Evolutionary conservation across 768 basidiomycete genomes (phyloP).

Genomic region (Psilocybe cubensis): DNA sequence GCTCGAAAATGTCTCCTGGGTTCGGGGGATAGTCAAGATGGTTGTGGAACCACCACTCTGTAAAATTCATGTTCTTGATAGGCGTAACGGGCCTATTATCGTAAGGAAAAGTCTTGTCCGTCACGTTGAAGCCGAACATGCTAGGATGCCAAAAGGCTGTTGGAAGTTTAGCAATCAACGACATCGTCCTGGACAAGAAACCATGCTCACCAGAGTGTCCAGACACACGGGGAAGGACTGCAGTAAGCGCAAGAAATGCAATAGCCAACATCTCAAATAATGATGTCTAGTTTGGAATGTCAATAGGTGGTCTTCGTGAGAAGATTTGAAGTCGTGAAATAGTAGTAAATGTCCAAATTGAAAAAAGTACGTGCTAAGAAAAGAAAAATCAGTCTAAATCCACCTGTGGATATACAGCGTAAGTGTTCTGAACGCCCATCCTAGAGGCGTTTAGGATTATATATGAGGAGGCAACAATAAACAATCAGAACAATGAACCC

Average conservation of each 20-base stretch:
- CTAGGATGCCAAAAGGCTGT: slow-evolving; percentile 57
- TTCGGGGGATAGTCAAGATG: slow-evolving; percentile 64
- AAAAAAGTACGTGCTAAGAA: background rate
- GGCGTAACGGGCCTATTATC: slow-evolving; percentile 65
- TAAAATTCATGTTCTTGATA: slow-evolving; percentile 52
- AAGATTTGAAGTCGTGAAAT: slow-evolving; percentile 1
- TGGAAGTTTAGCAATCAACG: background rate
- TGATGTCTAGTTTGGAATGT: background rate
- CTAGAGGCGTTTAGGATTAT: background rate
- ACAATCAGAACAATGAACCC: slow-evolving; percentile 2
- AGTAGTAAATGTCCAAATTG: background rate
- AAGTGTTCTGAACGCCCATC: background rate
- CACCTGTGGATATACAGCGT: slow-evolving; percentile 19
- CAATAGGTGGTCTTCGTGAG: slow-evolving; percentile 5
- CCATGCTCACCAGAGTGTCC: slow-evolving; percentile 31
- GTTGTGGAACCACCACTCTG: slow-evolving; percentile 66
- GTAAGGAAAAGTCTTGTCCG: slow-evolving; percentile 51
- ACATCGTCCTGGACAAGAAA: background rate
- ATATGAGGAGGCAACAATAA: slow-evolving; percentile 11
- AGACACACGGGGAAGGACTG: slow-evolving; percentile 25
- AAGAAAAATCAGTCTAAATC: slow-evolving; percentile 12
- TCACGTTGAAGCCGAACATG: slow-evolving; percentile 77
- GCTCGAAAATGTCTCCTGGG: slow-evolving; percentile 55
- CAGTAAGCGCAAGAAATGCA: slow-evolving; percentile 18
- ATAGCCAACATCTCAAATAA: slow-evolving; percentile 22